These are phyloP conservation scores for Gloeopeniophorella convolvens DNA, from an alignment of 768 basidiomycete species.

Conservation along the genomic window DNA sequence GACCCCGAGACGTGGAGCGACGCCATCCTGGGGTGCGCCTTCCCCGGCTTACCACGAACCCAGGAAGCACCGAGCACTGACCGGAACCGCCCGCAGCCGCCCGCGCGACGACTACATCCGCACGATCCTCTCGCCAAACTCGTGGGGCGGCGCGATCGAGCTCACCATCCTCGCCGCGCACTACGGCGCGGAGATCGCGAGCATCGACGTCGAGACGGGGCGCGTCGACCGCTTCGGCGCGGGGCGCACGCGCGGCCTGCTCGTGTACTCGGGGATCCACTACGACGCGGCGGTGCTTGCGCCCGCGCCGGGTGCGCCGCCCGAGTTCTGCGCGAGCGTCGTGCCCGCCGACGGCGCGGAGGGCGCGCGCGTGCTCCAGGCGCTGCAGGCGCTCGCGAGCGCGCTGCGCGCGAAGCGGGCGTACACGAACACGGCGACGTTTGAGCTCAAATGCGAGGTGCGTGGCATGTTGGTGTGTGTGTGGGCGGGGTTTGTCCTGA, in stretches of 20 bases:
- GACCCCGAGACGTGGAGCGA: constrained; percentile 74
- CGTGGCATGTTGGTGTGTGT: constrained; percentile 18
- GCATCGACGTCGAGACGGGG: constrained; percentile 89
- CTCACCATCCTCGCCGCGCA: constrained; percentile 78
- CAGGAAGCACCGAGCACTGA: too few species aligned
- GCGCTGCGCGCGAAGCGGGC: constrained; percentile 71
- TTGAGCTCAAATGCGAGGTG: constrained; percentile 85
- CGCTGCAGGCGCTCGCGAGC: constrained; percentile 64
- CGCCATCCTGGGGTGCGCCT: constrained; percentile 72
- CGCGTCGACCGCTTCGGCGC: constrained; percentile 70
- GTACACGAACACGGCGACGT: constrained; percentile 87
- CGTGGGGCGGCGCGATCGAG: constrained; percentile 97
- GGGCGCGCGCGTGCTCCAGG: constrained; percentile 50
- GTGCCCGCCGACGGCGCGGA: constrained; percentile 53
- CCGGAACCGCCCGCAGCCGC: too few species aligned
- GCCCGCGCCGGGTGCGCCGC: constrained; percentile 66
- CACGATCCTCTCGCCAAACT: constrained; percentile 70
- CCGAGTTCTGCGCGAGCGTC: constrained; percentile 78
- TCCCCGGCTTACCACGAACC: background rate
- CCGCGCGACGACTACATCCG: constrained; percentile 65
- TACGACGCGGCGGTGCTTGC: constrained; percentile 89
- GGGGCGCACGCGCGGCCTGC: constrained; percentile 40
- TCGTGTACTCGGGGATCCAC: constrained; percentile 96
- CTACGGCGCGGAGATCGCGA: constrained; percentile 80
- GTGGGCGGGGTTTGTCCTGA: constrained; percentile 4